A percentile compares a stretch with the other conserved stretches of the same genome.
Conservation (phyloP, 2,329 filamentous ascomycete species). For the Botryotinia globosa region DNA sequence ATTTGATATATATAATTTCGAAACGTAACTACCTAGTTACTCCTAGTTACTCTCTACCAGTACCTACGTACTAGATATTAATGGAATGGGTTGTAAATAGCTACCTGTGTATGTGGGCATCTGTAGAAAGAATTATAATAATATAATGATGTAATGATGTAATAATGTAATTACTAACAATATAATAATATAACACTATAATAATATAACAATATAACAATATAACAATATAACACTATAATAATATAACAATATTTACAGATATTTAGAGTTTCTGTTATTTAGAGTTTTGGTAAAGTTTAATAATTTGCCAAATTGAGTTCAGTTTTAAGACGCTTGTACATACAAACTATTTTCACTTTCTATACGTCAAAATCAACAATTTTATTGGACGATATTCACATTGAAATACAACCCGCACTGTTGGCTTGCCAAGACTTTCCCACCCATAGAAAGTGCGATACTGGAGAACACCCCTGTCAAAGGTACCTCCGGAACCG, state of each 20-base stretch:
- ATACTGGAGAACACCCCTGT: slow-evolving; percentile 19
- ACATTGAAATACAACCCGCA: background rate
- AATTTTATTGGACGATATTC: background rate
- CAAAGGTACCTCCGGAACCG: slow-evolving; percentile 10
- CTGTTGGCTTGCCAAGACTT: slow-evolving; percentile 5
- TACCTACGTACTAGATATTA: background rate
- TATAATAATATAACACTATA: too few species aligned
- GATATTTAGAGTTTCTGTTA: too few species aligned
- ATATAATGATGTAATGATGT: too few species aligned
- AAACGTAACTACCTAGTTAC: background rate
- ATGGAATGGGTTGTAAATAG: too few species aligned
- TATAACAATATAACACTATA: too few species aligned
- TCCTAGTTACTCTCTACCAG: background rate
- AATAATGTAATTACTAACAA: too few species aligned
- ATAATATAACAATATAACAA: too few species aligned
- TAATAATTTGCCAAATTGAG: background rate
- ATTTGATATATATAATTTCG: background rate
- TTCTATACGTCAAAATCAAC: background rate
- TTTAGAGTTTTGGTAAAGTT: background rate
- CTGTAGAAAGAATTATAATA: background rate
- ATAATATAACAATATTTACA: background rate
- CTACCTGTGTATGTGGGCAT: background rate
- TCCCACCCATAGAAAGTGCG: background rate
- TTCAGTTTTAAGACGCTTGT: background rate
- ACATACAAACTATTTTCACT: background rate